These are phyloP conservation scores for Candida tammaniensis DNA, from an alignment of 805 yeast species.

Conservation along the genomic window DNA sequence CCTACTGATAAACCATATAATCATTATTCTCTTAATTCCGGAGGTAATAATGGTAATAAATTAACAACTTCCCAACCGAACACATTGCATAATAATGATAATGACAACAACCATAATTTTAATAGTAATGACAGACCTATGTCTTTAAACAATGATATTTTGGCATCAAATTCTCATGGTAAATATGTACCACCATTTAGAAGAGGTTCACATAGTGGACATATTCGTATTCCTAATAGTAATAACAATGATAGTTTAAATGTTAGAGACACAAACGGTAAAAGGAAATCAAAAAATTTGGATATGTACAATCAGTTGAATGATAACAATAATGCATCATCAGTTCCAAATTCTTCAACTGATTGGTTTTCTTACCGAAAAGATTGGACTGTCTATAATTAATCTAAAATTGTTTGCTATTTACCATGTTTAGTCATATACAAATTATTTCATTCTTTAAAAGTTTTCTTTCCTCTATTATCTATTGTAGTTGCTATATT, in stretches of 20 bases:
- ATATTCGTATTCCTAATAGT: background rate
- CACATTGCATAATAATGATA: conserved; percentile 3
- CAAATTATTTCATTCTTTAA: background rate
- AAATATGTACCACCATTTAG: conserved; percentile 74
- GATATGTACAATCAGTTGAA: conserved; percentile 2
- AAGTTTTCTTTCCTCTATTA: conserved; percentile 1
- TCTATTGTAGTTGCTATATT: background rate
- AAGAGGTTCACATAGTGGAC: conserved; percentile 43
- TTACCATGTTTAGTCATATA: too few relatives aligned
- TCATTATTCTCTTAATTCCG: conserved; percentile 4
- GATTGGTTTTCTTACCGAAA: conserved; percentile 25
- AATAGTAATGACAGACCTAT: conserved; percentile 10
- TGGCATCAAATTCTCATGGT: conserved; percentile 33
- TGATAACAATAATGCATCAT: conserved; percentile 5
- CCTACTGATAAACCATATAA: conserved; percentile 10
- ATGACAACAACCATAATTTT: background rate
- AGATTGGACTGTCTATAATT: conserved; percentile 27
- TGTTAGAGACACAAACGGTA: conserved; percentile 1
- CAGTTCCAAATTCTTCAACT: conserved; percentile 10
- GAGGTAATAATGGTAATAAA: background rate
- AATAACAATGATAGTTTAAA: conserved; percentile 6
- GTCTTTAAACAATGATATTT: conserved; percentile 12
- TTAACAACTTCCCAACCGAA: background rate
- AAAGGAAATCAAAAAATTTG: conserved; percentile 1
- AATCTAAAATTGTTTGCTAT: too few relatives aligned